Evolutionary conservation across 495 filamentous ascomycete species (phyloP), one percentile per base, ranked within the genome.

Genomic region (Bombardia bombarda): DNA sequence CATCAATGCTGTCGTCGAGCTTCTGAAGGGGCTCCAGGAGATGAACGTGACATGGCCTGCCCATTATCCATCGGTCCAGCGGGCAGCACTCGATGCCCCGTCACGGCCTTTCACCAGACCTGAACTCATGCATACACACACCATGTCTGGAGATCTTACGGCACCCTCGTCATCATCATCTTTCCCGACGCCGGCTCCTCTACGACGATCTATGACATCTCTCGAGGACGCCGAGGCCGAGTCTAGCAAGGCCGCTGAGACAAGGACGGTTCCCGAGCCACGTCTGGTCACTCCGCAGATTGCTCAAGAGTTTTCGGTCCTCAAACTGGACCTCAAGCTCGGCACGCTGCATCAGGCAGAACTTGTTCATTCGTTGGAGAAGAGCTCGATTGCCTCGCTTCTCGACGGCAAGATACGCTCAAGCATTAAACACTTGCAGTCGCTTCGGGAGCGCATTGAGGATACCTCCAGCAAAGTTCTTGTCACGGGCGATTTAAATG

Each of bases 391-490:
- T 49, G 92, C 92, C 7, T 81, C 88, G 10, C 62, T 98, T 32
- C 66, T 98, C 33, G 90, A 98, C 60, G 90, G 88, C 9, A 95
- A 93, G 60, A 96, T 98, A 55, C 81, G 80, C 44, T 83, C 90
- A 51, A 95, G 86, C 60, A 80, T 96, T 60, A 86, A 88, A 56
- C 92, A 98, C 68, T 74, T 98, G 6, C 69, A 84, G 32, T 76
- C 82, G 3, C 73, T 98, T 32, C 82, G 87, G 46, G 93, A 97
- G 49, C 79, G 92, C 39, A 98, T 98, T 39, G 90, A 96, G 56
- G 92, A 98, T 66, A 97, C 86, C 0, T 86, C 90, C 3, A 97
- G 93, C 66, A 98, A 97, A 65, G 93, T 98, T 13, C 58, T 98
- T 51, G 81, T 98, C n/a, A 98, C 92, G 10, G 92, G 92, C 54